Evolutionary conservation across 83 land plant genomes (phyloP).

Genomic region (Picea engelmannii): DNA sequence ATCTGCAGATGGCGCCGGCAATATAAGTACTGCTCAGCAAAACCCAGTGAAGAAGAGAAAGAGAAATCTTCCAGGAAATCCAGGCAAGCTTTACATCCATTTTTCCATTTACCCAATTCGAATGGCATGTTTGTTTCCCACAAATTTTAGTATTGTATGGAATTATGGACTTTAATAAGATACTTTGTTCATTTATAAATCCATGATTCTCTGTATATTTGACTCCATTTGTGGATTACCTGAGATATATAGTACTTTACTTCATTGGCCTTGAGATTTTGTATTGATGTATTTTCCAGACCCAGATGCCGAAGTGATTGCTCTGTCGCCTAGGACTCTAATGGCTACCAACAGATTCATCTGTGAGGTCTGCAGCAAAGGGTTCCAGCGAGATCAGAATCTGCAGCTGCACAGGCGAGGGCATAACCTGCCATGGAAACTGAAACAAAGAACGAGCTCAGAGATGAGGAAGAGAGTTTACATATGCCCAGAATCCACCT

Average conservation of each 20-base stretch:
- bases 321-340: slow-evolving; percentile 16
- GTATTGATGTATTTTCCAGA: slow-evolving; percentile 9
- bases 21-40: slow-evolving; percentile 13
- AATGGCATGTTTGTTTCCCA: too few species aligned
- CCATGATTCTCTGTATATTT: too few species aligned
- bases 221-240: too few species aligned
- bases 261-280: too few species aligned
- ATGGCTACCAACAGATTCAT: slow-evolving; percentile 19
- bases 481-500: slow-evolving; percentile 15
- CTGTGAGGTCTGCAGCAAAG: slow-evolving; percentile 21
- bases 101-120: neutral
- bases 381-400: slow-evolving; percentile 17
- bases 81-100: slow-evolving; percentile 28
- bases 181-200: too few species aligned
- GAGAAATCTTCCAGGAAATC: slow-evolving; percentile 53
- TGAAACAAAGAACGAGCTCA: slow-evolving; percentile 3
- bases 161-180: too few species aligned
- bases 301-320: slow-evolving; percentile 20
- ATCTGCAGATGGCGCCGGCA: neutral
- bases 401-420: slow-evolving; percentile 19
- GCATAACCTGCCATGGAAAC: slow-evolving; percentile 20
- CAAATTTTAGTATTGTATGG: too few species aligned
- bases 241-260: too few species aligned
- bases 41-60: slow-evolving; percentile 37
- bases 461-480: slow-evolving; percentile 13